phyloP scores from a whole-genome alignment of 345 rosid genomes.

The Pugionium cornutum region DNA sequence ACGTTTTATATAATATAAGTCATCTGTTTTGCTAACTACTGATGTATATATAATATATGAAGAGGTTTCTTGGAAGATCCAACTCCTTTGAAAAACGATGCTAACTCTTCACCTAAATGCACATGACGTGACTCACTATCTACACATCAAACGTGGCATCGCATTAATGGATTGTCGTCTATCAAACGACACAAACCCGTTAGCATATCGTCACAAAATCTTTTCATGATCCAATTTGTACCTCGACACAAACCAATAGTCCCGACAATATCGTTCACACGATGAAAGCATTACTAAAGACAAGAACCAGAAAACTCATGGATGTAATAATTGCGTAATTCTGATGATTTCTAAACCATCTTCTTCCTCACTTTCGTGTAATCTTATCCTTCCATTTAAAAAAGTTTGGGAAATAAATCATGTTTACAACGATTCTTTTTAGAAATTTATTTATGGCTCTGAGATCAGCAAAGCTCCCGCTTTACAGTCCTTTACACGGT shows the following conservation, averaged over 20 bases:
- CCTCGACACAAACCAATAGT: not conserved
- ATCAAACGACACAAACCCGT: constrained; percentile 37
- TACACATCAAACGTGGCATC: constrained; percentile 25
- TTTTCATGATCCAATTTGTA: constrained; percentile 14
- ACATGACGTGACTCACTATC: constrained; percentile 25
- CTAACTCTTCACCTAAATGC: constrained; percentile 29
- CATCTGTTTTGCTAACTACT: constrained; percentile 24
- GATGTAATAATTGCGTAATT: constrained; percentile 32
- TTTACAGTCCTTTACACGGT: constrained; percentile 43
- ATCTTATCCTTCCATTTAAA: constrained; percentile 17
- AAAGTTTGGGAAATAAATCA: not conserved
- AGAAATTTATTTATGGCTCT: constrained; percentile 36
- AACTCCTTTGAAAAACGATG: constrained; percentile 7
- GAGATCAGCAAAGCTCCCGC: constrained; percentile 31
- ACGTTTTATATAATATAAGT: constrained; percentile 24
- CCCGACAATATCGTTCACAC: constrained; percentile 39
- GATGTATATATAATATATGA: not conserved
- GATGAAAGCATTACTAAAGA: constrained; percentile 35
- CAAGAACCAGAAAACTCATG: constrained; percentile 34
- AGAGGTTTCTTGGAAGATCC: constrained; percentile 30
- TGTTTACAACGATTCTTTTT: constrained; percentile 12
- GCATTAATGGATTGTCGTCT: constrained; percentile 35
- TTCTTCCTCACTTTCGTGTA: constrained; percentile 24
- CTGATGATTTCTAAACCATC: constrained; percentile 15
- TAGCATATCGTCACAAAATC: constrained; percentile 23